Evolutionary conservation across 345 rosid species (phyloP), one percentile per base, ranked within the genome.

Genomic region (Ceriops tagal): DNA sequence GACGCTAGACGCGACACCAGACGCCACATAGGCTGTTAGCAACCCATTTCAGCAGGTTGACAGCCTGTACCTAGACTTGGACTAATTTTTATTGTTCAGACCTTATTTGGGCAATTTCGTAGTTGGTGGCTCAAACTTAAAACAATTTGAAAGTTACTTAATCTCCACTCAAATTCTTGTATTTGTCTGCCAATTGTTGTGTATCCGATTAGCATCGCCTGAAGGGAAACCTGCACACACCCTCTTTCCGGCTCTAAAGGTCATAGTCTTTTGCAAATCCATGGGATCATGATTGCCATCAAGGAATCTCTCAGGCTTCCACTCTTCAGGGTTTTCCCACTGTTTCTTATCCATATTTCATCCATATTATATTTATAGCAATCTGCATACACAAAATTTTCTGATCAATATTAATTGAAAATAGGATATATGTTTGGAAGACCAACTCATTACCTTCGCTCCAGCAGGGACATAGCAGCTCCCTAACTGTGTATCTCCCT

Each of bases 211-310:
- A 85, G 57, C 68, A 74, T 81, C 1, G 96, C 97, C 77, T 88
- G 89, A 26, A 87, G 0, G 86, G 35, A 92, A 78, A 55, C 96
- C 97, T 4, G 96, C 95, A 26, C 99, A 89, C 13, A 64, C 79
- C 78, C 92, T 86, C 74, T 83, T 93, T 46, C 97, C 97, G 0
- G 89, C 87, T 58, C 99, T 97, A 32, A 93, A 93, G 0, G 96
- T 96, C 96, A 90, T 88, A 20, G 96, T 93, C 83, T 89, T 88
- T 77, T 88, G 78, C 68, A 91, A 68, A 67, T 91, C 96, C 21
- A 73, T 30, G 0, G 73, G 63, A 74, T 88, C 93, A 46, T 79
- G 82, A 70, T 74, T 87, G 10, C 66, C 81, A 28, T 80, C 87
- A 0, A 89, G 76, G 46, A 91, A 92, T 73, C 96, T 73, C 85